These are phyloP conservation scores for Cucurbita moschata DNA, from an alignment of 306 rosid genomes.

Conservation along the genomic window DNA sequence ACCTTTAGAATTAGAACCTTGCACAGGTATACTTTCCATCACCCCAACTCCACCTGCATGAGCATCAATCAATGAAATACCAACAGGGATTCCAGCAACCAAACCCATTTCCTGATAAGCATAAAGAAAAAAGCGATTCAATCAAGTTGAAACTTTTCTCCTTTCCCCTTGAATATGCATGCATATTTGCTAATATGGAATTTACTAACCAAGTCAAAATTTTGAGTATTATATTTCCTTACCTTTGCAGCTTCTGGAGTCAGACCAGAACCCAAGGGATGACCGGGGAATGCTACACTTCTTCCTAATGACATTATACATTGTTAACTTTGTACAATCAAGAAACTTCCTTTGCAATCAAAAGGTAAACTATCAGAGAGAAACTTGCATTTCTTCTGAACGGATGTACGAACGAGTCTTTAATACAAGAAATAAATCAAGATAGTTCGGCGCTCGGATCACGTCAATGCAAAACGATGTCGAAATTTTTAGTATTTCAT, in stretches of 20 bases:
- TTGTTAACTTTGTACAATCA: conserved; percentile 17
- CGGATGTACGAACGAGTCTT: not conserved
- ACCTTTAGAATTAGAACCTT: conserved; percentile 48
- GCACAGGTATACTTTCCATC: conserved; percentile 58
- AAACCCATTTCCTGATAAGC: conserved; percentile 69
- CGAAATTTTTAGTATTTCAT: not conserved
- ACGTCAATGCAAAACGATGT: not conserved
- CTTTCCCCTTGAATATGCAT: not conserved
- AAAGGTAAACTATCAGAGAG: not conserved
- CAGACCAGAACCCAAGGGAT: conserved; percentile 91
- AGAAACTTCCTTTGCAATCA: not conserved
- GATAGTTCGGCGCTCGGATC: not conserved
- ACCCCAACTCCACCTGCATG: conserved; percentile 98
- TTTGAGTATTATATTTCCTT: conserved; percentile 41
- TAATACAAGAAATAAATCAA: not conserved
- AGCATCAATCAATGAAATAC: conserved; percentile 87
- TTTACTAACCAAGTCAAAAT: conserved; percentile 39
- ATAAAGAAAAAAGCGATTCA: not conserved
- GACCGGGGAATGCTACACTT: conserved; percentile 97
- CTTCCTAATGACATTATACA: conserved; percentile 58
- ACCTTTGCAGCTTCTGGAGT: conserved; percentile 87
- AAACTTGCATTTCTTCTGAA: not conserved
- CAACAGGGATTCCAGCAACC: conserved; percentile 82
- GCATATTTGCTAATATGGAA: conserved; percentile 13
- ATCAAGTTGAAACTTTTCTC: conserved; percentile 4